Percentiles rank a stretch among this genome's conserved stretches.
These are phyloP conservation scores for Phialophora macrospora DNA, from an alignment of 2,329 filamentous ascomycete species.

Conservation along the genomic window DNA sequence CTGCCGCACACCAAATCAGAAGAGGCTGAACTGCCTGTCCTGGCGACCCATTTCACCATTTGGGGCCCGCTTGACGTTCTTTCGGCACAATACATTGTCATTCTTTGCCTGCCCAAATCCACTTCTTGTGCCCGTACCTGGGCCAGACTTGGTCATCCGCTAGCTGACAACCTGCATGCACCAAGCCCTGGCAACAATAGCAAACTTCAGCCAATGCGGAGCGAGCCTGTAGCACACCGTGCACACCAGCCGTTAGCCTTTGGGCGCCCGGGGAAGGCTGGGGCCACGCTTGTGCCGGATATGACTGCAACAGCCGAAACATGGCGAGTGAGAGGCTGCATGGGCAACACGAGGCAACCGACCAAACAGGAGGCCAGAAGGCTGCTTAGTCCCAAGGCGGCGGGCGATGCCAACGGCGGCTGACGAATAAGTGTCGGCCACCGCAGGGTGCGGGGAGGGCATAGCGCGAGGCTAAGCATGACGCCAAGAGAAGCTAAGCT, in stretches of 20 bases:
- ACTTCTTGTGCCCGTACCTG: not conserved
- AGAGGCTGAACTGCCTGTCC: not conserved
- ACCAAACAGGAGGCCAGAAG: not conserved
- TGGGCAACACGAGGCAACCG: not conserved
- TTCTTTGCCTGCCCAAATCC: not conserved
- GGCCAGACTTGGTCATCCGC: not conserved
- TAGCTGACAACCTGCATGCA: slow-evolving; percentile 1
- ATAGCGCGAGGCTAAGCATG: not conserved
- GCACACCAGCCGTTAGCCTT: not conserved
- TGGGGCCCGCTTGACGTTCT: not conserved
- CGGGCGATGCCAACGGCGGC: not conserved
- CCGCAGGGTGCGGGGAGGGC: not conserved
- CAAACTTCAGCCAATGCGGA: not conserved
- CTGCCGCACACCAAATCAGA: not conserved
- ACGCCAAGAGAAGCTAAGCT: not conserved
- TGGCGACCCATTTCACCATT: not conserved
- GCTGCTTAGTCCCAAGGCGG: not conserved
- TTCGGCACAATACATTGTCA: not conserved
- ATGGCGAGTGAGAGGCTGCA: slow-evolving; percentile 1
- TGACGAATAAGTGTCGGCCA: not conserved
- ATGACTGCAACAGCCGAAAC: not conserved
- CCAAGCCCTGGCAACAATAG: not conserved
- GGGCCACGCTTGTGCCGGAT: not conserved
- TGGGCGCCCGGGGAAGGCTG: not conserved
- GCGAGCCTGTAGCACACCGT: not conserved